These are phyloP conservation scores for Morella rubra DNA, from an alignment of 306 rosid species.

Conservation along the genomic window DNA sequence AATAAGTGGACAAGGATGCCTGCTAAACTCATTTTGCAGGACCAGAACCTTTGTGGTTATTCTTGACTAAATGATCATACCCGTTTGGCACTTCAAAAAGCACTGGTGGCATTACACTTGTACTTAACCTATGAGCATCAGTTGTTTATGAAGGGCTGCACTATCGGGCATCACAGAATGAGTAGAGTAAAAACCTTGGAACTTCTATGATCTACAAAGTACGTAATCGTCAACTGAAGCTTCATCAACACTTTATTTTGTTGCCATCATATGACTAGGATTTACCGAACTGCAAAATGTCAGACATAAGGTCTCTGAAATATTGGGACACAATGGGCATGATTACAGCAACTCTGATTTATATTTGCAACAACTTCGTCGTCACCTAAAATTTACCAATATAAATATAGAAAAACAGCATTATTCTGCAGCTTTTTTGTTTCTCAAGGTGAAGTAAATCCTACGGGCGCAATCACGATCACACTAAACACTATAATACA, in stretches of 20 bases:
- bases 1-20: background rate
- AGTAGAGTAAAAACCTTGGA: background rate
- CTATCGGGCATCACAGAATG: background rate
- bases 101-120: background rate
- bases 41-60: background rate
- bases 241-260: background rate
- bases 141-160: background rate
- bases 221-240: background rate
- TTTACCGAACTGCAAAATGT: background rate
- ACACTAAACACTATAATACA: background rate
- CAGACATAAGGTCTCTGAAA: background rate
- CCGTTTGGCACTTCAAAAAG: background rate
- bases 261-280: background rate
- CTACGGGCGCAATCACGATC: background rate
- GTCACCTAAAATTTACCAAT: background rate
- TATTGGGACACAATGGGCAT: background rate
- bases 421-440: background rate
- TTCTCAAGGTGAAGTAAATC: background rate
- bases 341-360: background rate
- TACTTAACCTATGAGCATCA: background rate
- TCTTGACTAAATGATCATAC: background rate
- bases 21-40: background rate
- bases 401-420: background rate
- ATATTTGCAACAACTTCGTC: background rate
- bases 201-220: background rate